Conservation (phyloP, 2,329 filamentous ascomycete species). For the Ascosphaera pollenicola region DNA sequence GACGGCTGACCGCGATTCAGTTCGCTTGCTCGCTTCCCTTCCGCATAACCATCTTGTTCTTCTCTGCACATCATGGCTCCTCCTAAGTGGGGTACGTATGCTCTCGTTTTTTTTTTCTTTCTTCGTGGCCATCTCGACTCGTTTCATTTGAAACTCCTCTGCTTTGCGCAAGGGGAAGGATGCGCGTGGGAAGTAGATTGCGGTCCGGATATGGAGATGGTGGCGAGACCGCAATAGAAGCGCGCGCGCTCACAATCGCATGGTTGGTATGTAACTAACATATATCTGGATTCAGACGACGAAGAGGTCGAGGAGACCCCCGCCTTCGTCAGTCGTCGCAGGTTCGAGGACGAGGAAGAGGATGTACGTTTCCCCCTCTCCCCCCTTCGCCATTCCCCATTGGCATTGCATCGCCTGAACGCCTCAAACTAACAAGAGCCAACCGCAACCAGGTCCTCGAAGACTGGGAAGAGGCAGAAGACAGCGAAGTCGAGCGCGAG, state of each 20-base stretch:
- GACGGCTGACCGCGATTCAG: no score
- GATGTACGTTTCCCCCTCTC: conserved; percentile 35
- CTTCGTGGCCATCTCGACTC: no score
- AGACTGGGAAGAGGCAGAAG: conserved; percentile 90
- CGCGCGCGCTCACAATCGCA: no score
- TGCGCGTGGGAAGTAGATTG: no score
- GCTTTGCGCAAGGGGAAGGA: no score
- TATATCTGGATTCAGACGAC: conserved; percentile 13
- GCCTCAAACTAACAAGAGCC: conserved; percentile 1
- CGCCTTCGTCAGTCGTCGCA: conserved; percentile 31
- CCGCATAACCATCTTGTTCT: background rate
- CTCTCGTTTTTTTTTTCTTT: conserved; percentile 1
- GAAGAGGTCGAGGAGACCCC: conserved; percentile 30
- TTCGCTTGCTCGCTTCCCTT: no score
- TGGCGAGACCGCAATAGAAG: no score
- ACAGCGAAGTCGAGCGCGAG: conserved; percentile 90
- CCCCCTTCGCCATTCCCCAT: background rate
- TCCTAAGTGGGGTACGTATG: conserved; percentile 27
- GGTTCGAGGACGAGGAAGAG: conserved; percentile 85
- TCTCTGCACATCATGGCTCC: conserved; percentile 19
- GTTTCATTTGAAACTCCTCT: no score
- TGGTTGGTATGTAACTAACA: no score
- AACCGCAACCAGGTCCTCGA: conserved; percentile 76
- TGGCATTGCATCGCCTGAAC: background rate
- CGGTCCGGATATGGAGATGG: no score